phyloP scores from a whole-genome alignment of 2,329 filamentous ascomycete genomes.

The Phaeophleospora eucalypticola region DNA sequence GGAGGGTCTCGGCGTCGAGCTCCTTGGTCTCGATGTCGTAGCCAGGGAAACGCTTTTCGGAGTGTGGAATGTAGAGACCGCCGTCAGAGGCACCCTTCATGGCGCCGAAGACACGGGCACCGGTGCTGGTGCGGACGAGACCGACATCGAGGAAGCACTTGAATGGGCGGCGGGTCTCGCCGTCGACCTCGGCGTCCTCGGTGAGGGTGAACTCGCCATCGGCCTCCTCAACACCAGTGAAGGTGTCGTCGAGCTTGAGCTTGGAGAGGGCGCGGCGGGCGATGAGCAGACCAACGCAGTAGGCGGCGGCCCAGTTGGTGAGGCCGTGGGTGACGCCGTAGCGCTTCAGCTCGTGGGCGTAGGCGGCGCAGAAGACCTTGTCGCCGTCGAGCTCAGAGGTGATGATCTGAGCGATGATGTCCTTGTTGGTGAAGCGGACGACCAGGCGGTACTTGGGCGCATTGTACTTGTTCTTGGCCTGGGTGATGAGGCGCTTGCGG shows the following conservation, averaged over 20 bases:
- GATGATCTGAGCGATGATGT: conserved; percentile 98
- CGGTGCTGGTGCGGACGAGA: conserved; percentile 93
- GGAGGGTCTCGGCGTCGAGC: conserved; percentile 92
- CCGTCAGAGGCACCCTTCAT: conserved; percentile 98
- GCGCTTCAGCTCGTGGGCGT: conserved; percentile 94
- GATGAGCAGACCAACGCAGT: conserved; percentile 92
- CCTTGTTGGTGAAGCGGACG: conserved; percentile 77
- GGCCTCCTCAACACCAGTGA: conserved; percentile 92
- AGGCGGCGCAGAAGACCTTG: conserved; percentile 91
- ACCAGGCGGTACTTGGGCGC: conserved; percentile 99
- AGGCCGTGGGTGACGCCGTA: conserved; percentile 98
- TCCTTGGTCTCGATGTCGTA: conserved; percentile 97
- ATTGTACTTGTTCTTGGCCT: conserved; percentile 99
- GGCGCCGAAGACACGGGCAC: conserved; percentile 97
- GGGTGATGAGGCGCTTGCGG: conserved; percentile 98
- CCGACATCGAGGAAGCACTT: conserved; percentile 98
- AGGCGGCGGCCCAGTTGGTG: conserved; percentile 99
- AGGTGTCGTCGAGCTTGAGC: conserved; percentile 89
- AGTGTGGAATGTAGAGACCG: conserved; percentile 95
- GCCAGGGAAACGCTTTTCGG: conserved; percentile 98
- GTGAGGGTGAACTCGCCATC: conserved; percentile 95
- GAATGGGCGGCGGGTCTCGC: conserved; percentile 90
- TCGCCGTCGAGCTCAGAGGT: conserved; percentile 94
- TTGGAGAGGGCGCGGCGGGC: conserved; percentile 96
- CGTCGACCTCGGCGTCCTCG: conserved; percentile 86